Percentiles rank a stretch among this genome's conserved stretches.
Conservation (phyloP, 129 eudicot species). For the Centella asiatica region DNA sequence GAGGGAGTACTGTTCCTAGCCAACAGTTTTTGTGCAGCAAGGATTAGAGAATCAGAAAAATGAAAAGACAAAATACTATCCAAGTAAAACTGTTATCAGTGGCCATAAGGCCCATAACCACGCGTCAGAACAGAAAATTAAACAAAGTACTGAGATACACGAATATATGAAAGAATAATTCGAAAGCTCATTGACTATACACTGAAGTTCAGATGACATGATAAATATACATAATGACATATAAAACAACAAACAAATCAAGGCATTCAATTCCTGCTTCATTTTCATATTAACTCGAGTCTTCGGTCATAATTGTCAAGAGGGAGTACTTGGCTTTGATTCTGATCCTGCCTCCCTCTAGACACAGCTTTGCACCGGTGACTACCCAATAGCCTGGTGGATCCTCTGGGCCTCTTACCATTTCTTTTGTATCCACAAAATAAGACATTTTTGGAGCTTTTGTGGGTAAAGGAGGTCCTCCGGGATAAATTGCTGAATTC, state of each 20-base stretch:
- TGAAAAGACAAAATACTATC: no score
- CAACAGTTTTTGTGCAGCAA: no score
- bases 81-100: no score
- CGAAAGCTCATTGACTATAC: no score
- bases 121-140: no score
- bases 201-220: not conserved
- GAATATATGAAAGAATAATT: not conserved
- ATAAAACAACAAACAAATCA: slow-evolving; percentile 19
- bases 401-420: slow-evolving; percentile 91
- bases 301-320: slow-evolving; percentile 67
- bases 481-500: slow-evolving; percentile 80
- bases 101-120: no score
- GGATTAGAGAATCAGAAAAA: no score
- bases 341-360: slow-evolving; percentile 63
- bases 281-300: slow-evolving; percentile 47
- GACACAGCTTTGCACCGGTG: slow-evolving; percentile 88
- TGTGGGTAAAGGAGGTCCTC: slow-evolving; percentile 65
- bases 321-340: slow-evolving; percentile 78
- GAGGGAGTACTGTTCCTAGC: no score
- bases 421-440: slow-evolving; percentile 83
- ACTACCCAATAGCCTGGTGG: slow-evolving; percentile 98
- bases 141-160: no score
- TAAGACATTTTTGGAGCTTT: slow-evolving; percentile 57
- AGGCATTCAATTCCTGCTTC: slow-evolving; percentile 12
- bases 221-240: slow-evolving; percentile 26